Base-by-base conservation (phyloP, 1,284 basidiomycete genomes). In the Leucoagaricus sp. region DNA sequence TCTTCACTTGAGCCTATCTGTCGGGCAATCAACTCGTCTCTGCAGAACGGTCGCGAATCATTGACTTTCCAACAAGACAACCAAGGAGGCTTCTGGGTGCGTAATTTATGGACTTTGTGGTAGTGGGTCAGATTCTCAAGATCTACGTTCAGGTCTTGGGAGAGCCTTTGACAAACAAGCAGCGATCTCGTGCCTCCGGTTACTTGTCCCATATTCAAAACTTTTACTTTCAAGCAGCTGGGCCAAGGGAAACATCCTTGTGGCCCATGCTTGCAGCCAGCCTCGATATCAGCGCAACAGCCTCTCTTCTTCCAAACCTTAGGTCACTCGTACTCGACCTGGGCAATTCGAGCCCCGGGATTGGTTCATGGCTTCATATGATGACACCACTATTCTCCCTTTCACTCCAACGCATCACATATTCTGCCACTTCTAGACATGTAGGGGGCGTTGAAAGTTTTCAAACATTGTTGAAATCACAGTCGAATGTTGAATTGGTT, bases 241-340 rank as follows among this genome's bases (percentile, higher is more conserved):
- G 9, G 12, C 10, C 38, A 13, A 55, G 34, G 6, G 53, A 55
- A 21, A 49, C 34, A 46, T 36, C 21, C 10, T 15, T 48, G 15
- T 48, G 45, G 46, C 38, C 53, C 12, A 49, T 40, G 4, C 53
- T 55, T 12, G 33, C 45, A 28, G 23, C 36, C 21, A 31, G 15
- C 28, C 28, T 55, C 3, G 53, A 40, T 1, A 17, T 48, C 13
- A 17, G 36, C 19, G 13, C 44, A 10, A 41, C 50, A 15, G 15
- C 31, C 21, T 12, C 44, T 13, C 40, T 54, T 13, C n/a, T 55
- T 7, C 53, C 53, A 26, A 34, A 21, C 13, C 28, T 55, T 12
- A 33, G 25, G 34, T 49, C 46, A 15, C 52, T 53, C n/a, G 36
- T 31, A n/a, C 45, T 55, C 38, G 26, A 49, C 17, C 29, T 55